Evolutionary conservation across 192 early-diverging fungal species (phyloP).

Genomic region (Chytriomyces hyalinus): DNA sequence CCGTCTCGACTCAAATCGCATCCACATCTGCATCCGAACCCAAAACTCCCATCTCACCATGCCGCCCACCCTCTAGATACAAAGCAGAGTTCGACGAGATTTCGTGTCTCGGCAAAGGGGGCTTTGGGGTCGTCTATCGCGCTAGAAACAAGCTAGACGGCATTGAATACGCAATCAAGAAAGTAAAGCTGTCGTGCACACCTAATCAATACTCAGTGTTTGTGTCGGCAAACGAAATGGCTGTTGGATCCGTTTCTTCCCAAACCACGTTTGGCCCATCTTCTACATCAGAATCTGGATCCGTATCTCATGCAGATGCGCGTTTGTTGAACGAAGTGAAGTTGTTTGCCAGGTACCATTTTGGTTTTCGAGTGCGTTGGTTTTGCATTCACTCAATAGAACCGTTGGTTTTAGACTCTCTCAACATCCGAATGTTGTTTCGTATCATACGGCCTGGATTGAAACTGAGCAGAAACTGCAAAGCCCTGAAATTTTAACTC

Average conservation of each 20-base stretch:
- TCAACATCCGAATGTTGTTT: slow-evolving; percentile 53
- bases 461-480: slow-evolving; percentile 32
- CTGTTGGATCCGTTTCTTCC: background rate
- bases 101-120: slow-evolving; percentile 35
- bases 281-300: background rate
- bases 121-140: slow-evolving; percentile 53
- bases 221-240: background rate
- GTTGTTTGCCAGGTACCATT: slow-evolving; percentile 41
- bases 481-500: background rate
- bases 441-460: slow-evolving; percentile 57
- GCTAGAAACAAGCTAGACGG: slow-evolving; percentile 51
- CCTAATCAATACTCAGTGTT: slow-evolving; percentile 39
- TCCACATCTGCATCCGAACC: background rate
- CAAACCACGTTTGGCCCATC: background rate
- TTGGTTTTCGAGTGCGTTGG: slow-evolving; percentile 21
- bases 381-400: slow-evolving; percentile 48
- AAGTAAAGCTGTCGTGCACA: slow-evolving; percentile 49
- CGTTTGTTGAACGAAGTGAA: slow-evolving; percentile 56
- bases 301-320: slow-evolving; percentile 37
- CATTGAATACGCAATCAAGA: slow-evolving; percentile 60
- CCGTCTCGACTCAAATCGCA: background rate
- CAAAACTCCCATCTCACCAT: background rate
- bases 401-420: slow-evolving; percentile 48
- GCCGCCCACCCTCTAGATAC: slow-evolving; percentile 24
- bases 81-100: slow-evolving; percentile 35